Base-by-base conservation (phyloP, 2,329 filamentous ascomycete species). In the Colletotrichum tropicicola region DNA sequence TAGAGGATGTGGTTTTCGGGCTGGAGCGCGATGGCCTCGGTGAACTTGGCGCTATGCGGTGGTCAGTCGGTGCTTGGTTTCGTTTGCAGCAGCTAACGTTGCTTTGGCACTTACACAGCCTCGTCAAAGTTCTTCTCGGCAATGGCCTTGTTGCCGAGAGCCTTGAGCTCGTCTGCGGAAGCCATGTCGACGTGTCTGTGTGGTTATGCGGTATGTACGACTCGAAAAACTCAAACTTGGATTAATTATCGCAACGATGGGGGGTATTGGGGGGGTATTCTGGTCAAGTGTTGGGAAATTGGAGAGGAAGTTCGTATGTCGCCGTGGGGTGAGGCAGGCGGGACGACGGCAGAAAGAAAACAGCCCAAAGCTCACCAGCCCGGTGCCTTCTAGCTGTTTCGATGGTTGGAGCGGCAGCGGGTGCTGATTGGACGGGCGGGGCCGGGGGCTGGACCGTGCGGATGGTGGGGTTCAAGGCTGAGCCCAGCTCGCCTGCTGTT, bases 61-160 rank as follows among this genome's bases (percentile, higher is more conserved):
- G 13, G 32, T 57, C 10, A 57, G 67, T 74, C 35, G 74, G 69
- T 44, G 47, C n/a, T n/a, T n/a, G n/a, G n/a, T n/a, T n/a, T n/a
- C n/a, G n/a, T n/a, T n/a, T n/a, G n/a, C n/a, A n/a, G n/a, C n/a
- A n/a, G n/a, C n/a, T n/a, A n/a, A n/a, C n/a, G n/a, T n/a, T n/a
- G n/a, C n/a, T n/a, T n/a, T n/a, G n/a, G n/a, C 61, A 89, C 93
- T 81, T 87, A 98, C 95, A 97, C 89, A 75, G 96, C 96, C 79
- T 95, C 93, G 74, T 94, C 87, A 79, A 97, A 99, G 81, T 98
- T 94, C 87, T 98, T 98, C 68, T 93, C 94, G 70, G 93, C 91
- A 80, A 99, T 99, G 81, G 97, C 94, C 86, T 97, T 97, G 87
- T 99, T 99, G 85, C 95, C 96, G 78, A 96, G 91, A 75, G 94